A percentile compares a stretch with the other conserved stretches of the same genome.
Conservation (phyloP, 2,329 filamentous ascomycete genomes). For the Daldinia eschscholtzii region DNA sequence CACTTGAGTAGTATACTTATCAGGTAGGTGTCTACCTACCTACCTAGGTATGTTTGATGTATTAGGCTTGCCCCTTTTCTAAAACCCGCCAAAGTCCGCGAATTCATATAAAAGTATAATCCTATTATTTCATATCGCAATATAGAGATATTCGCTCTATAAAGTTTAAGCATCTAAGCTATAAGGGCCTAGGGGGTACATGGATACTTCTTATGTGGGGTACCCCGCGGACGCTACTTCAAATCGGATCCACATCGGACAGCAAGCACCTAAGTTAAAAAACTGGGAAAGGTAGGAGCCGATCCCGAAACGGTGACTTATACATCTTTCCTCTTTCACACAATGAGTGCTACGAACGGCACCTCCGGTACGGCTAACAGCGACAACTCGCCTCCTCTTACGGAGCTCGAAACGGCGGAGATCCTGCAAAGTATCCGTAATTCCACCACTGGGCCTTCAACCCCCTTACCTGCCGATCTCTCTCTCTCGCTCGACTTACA, state of each 20-base stretch:
- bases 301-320: conserved; percentile 31
- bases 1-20: too few species aligned
- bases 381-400: conserved; percentile 41
- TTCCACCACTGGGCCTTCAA: conserved; percentile 34
- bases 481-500: conserved; percentile 46
- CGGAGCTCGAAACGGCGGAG: conserved; percentile 46
- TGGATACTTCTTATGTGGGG: conserved; percentile 4
- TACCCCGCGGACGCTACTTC: conserved; percentile 31
- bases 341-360: conserved; percentile 34
- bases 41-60: background rate
- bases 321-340: conserved; percentile 29
- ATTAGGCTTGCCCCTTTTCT: background rate
- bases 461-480: conserved; percentile 47
- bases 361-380: conserved; percentile 27
- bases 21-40: too few species aligned
- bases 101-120: background rate
- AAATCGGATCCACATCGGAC: conserved; percentile 18
- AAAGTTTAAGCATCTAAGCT: too few species aligned
- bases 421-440: conserved; percentile 45
- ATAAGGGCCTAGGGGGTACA: too few species aligned
- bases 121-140: background rate
- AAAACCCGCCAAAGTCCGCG: conserved; percentile 4
- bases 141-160: background rate
- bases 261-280: conserved; percentile 27
- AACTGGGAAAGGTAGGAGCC: conserved; percentile 1